phyloP scores from a whole-genome alignment of 768 basidiomycete species.

The Myochromella boudieri region DNA sequence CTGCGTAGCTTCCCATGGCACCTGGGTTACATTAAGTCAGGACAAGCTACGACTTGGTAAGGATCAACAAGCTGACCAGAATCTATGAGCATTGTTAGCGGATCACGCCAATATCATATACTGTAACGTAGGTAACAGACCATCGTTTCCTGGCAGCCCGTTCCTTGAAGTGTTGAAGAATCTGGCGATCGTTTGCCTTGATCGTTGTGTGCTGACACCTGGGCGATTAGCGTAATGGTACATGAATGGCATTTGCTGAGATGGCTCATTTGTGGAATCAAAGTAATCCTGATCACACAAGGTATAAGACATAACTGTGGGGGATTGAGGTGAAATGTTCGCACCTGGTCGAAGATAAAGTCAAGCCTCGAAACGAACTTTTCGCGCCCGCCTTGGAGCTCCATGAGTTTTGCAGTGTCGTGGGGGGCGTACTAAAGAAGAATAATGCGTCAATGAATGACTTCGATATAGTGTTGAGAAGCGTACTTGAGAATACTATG shows the following conservation, averaged over 20 bases:
- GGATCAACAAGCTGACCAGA: slow-evolving; percentile 17
- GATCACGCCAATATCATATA: slow-evolving; percentile 21
- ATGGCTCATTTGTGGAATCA: slow-evolving; percentile 42
- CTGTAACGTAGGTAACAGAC: slow-evolving; percentile 28
- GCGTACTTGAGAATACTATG: slow-evolving; percentile 54
- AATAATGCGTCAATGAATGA: not conserved
- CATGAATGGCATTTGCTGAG: slow-evolving; percentile 70
- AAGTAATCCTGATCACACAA: slow-evolving; percentile 46
- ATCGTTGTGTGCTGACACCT: slow-evolving; percentile 55
- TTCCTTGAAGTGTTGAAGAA: slow-evolving; percentile 55
- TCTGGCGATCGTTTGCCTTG: slow-evolving; percentile 53
- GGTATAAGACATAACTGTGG: not conserved
- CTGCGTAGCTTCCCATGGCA: slow-evolving; percentile 63
- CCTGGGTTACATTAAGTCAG: slow-evolving; percentile 26
- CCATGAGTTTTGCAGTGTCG: slow-evolving; percentile 60
- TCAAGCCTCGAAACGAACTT: slow-evolving; percentile 56
- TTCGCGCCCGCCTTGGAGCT: slow-evolving; percentile 57
- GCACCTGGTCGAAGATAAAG: slow-evolving; percentile 56
- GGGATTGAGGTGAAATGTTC: not conserved
- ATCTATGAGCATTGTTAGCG: slow-evolving; percentile 14
- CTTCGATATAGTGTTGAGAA: too few relatives aligned
- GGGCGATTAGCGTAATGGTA: slow-evolving; percentile 67
- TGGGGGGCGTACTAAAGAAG: slow-evolving; percentile 58
- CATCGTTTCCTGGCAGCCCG: slow-evolving; percentile 68
- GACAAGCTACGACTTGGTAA: not conserved